phyloP scores from a whole-genome alignment of 1,284 basidiomycete species.

The Ceratobasidium sp. region DNA sequence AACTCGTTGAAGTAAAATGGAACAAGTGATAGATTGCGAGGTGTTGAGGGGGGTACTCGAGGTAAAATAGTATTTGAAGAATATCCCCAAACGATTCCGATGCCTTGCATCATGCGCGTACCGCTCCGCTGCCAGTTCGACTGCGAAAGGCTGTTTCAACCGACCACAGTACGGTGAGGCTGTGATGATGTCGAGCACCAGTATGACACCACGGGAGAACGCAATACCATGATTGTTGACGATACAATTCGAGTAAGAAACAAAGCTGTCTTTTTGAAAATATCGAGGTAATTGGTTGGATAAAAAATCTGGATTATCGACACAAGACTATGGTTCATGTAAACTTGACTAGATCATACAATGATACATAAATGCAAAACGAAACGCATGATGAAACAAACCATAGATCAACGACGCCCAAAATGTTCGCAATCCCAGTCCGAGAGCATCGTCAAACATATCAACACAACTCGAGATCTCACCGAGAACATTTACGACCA shows the following conservation, averaged over 20 bases:
- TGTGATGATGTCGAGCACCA: not conserved
- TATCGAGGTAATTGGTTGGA: too few species aligned
- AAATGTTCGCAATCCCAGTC: not conserved
- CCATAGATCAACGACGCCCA: not conserved
- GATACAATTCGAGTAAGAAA: too few species aligned
- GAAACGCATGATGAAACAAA: not conserved
- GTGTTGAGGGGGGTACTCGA: not conserved
- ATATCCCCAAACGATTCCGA: not conserved
- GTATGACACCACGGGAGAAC: too few species aligned
- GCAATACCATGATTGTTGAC: too few species aligned
- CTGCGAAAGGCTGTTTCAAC: not conserved
- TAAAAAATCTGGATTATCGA: too few species aligned
- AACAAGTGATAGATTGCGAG: not conserved
- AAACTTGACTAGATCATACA: too few species aligned
- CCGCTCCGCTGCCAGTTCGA: not conserved
- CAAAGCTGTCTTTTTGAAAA: too few species aligned
- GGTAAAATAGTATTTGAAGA: not conserved
- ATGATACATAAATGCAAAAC: too few species aligned
- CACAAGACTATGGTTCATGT: too few species aligned
- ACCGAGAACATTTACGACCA: constrained; percentile 6
- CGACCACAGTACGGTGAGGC: not conserved
- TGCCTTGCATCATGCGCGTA: not conserved
- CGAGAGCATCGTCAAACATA: not conserved
- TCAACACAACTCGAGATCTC: not conserved
- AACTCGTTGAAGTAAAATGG: not conserved